phyloP scores from a whole-genome alignment of 345 rosid species.

The Euphorbia peplus region DNA sequence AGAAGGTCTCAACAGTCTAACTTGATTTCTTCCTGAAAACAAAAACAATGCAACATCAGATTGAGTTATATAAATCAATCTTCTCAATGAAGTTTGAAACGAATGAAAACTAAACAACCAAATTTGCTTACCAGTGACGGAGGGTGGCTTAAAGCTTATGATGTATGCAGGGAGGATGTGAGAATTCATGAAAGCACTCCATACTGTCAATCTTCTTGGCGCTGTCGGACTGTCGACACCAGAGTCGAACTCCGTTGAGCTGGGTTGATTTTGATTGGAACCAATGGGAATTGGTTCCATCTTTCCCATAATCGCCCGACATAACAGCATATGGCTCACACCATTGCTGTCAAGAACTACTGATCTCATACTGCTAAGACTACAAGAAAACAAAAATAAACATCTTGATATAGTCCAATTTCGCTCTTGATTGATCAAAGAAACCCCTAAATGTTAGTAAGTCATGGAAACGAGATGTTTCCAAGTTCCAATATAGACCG shows the following conservation, averaged over 20 bases:
- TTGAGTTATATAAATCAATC: neutral
- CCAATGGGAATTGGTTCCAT: constrained; percentile 27
- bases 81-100: neutral
- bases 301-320: constrained; percentile 40
- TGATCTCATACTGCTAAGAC: constrained; percentile 15
- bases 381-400: neutral
- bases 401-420: neutral
- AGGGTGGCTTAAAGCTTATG: constrained; percentile 25
- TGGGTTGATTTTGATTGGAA: constrained; percentile 28
- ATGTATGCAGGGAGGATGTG: constrained; percentile 19
- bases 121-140: constrained; percentile 6
- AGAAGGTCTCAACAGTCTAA: neutral
- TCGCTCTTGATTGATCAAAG: neutral
- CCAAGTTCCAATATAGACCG: neutral
- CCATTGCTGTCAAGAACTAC: constrained; percentile 32
- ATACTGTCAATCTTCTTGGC: constrained; percentile 22
- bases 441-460: neutral
- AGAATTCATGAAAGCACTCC: constrained; percentile 28
- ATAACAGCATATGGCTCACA: constrained; percentile 29
- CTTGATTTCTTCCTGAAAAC: constrained; percentile 8
- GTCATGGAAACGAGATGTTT: neutral
- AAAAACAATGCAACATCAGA: neutral
- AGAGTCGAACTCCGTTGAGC: constrained; percentile 16
- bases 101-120: neutral
- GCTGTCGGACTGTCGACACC: constrained; percentile 22